Evolutionary conservation across 1,139 yeast genomes (phyloP), one percentile per base, ranked within the genome.

Genomic region (Kazachstania sp.): DNA sequence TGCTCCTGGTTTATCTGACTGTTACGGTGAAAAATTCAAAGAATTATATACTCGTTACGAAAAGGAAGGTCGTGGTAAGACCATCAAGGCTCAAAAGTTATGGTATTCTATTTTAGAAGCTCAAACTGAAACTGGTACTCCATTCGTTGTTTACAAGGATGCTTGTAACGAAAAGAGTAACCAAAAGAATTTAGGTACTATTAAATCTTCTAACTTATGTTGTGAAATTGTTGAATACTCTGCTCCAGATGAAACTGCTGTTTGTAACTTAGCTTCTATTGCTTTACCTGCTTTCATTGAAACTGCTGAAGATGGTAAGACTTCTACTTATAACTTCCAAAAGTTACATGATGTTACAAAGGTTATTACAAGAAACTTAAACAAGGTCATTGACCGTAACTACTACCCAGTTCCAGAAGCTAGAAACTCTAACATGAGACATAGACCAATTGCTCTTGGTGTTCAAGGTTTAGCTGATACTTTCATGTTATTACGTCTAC

Each of bases 101-200:
- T 86, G 95, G 95, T 81, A 83, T 56, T 81, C 88, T 47, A 86
- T 86, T 55, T 72, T 86, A 54, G 95, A 86, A 64, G 83, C 95
- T 43, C 95, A 86, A 71, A 85, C 92, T 46, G 95, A 86, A 72
- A 86, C 95, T 34, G 95, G 95, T 63, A 84, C 87, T 60, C 95
- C 95, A 45, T 87, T 84, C 73, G 85, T 86, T 87, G 75, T 86
- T 43, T 86, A 86, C 73, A 86, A 86, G 70, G 95, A 86, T 70
- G 79, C 95, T 39, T 84, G 95, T 72, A 86, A 86, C 71, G 61
- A 74, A 55, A 86, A 87, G 71, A 74, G 86, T 53, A 86, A 86
- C 69, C 95, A 86, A 70, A 79, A 86, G 77, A 86, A 86, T 66
- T 72, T 86, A 66, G 95, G 95, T 61, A 74, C 83, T 44, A 86